Percentiles rank a stretch among this genome's conserved stretches.
phyloP scores from a whole-genome alignment of 495 filamentous ascomycete species.

The Penicillium paxilli region DNA sequence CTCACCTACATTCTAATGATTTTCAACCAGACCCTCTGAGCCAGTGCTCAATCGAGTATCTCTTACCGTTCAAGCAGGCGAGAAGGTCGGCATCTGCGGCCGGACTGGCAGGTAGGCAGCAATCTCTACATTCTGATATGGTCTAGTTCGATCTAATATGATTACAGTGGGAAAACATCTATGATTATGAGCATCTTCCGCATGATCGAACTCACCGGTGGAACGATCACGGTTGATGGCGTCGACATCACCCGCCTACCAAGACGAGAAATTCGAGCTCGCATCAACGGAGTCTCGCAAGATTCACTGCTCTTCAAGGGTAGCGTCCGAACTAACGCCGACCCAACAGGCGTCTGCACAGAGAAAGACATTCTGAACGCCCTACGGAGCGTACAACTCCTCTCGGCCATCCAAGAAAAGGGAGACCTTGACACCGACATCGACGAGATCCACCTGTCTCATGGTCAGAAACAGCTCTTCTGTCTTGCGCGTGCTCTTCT shows the following conservation, averaged over 20 bases:
- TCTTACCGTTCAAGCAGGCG: neutral
- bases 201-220: neutral
- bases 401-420: constrained; percentile 32
- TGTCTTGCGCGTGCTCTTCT: constrained; percentile 54
- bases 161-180: neutral
- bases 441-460: constrained; percentile 34
- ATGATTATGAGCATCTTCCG: neutral
- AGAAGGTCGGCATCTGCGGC: constrained; percentile 1
- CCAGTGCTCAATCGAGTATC: neutral
- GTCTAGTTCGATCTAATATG: no score
- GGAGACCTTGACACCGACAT: constrained; percentile 45
- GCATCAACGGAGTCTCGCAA: neutral
- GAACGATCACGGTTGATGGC: neutral
- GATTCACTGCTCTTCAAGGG: neutral
- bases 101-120: neutral
- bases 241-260: neutral
- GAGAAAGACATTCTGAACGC: neutral
- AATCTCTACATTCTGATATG: no score
- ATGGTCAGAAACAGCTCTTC: constrained; percentile 58
- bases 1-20: no score
- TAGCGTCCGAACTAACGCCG: neutral
- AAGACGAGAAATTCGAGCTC: neutral
- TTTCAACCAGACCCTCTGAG: neutral
- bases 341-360: neutral
- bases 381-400: constrained; percentile 24